Evolutionary conservation across 768 basidiomycete species (phyloP), one percentile per base, ranked within the genome.

Genomic region (Fomitopsis pulvina): DNA sequence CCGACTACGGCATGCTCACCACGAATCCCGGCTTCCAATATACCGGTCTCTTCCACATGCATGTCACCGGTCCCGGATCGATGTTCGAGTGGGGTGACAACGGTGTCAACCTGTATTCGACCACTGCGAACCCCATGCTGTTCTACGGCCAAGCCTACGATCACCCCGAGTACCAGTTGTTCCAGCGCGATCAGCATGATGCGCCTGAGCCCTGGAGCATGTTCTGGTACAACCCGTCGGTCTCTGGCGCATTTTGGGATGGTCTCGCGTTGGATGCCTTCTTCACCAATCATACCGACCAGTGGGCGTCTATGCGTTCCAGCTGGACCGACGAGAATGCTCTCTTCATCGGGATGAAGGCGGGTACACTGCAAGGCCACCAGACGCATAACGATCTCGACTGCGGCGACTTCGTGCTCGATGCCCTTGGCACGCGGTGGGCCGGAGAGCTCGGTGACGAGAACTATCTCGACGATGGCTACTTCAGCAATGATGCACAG

Each of bases 311-410:
- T 9, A 93, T 92, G 84, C 76, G 96, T 55, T 87, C 85, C 53
- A 86, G 83, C 52, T 99, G 93, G 93, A 94, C 95, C 10, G 88
- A 94, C 60, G 72, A 76, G 48, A 74, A 85, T 58, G 92, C 90
- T 2, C 60, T 89, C 18, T 97, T 79, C 69, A 80, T 94, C 51
- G 95, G 83, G 2, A 85, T 92, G 67, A 98, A 97, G 71, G 87
- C 87, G 2, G 92, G 95, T 26, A 77, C 71, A 47, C 73, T 83
- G 55, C 78, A 82, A 57, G 80, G 80, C 21, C 93, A 94, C 65
- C 92, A 97, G 71, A 93, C 92, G 0, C 94, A 96, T 68, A 92
- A 92, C 59, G 92, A 97, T 63, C 78, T 98, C 52, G 96, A 99
- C 63, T 79, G 76, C 45, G 96, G 96, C 55, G 92, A 94, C 69